Evolutionary conservation across 2,329 filamentous ascomycete species (phyloP).

Genomic region (Hypoxylon sp.): DNA sequence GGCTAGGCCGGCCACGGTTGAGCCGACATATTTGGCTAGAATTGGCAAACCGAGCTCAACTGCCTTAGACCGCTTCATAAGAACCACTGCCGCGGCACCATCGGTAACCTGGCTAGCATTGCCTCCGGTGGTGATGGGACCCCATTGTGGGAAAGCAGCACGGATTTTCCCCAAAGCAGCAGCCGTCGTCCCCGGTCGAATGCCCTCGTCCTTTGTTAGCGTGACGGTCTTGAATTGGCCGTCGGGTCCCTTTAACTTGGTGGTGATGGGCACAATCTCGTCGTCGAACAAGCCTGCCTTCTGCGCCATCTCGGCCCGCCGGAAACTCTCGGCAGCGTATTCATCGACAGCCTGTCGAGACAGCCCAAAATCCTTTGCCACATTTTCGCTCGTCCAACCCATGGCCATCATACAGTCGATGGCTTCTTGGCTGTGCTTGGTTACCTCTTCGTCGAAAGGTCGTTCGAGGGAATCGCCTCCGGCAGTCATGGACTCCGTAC

Average conservation of each 20-base stretch:
- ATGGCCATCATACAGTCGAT: constrained; percentile 93
- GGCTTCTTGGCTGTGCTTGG: constrained; percentile 80
- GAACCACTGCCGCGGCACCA: constrained; percentile 86
- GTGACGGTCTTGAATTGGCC: constrained; percentile 84
- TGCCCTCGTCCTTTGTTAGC: constrained; percentile 89
- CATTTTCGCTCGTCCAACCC: constrained; percentile 98
- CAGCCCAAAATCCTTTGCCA: constrained; percentile 91
- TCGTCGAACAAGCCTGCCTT: constrained; percentile 93
- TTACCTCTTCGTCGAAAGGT: constrained; percentile 84
- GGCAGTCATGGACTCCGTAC: constrained; percentile 88
- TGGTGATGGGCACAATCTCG: constrained; percentile 91
- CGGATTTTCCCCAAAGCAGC: constrained; percentile 88
- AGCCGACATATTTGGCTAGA: constrained; percentile 92
- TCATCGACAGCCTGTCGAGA: constrained; percentile 84
- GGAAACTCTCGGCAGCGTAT: constrained; percentile 89
- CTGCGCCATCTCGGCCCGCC: constrained; percentile 88
- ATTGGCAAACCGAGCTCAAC: constrained; percentile 90
- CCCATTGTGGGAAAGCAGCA: constrained; percentile 91
- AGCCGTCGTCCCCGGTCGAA: constrained; percentile 88
- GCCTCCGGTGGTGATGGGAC: constrained; percentile 87
- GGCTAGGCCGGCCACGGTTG: constrained; percentile 89
- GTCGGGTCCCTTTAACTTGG: constrained; percentile 86
- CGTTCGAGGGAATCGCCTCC: constrained; percentile 78
- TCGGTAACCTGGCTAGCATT: constrained; percentile 97
- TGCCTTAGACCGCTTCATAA: constrained; percentile 96